Conservation (phyloP, 306 rosid genomes). For the Glycine latifolia region DNA sequence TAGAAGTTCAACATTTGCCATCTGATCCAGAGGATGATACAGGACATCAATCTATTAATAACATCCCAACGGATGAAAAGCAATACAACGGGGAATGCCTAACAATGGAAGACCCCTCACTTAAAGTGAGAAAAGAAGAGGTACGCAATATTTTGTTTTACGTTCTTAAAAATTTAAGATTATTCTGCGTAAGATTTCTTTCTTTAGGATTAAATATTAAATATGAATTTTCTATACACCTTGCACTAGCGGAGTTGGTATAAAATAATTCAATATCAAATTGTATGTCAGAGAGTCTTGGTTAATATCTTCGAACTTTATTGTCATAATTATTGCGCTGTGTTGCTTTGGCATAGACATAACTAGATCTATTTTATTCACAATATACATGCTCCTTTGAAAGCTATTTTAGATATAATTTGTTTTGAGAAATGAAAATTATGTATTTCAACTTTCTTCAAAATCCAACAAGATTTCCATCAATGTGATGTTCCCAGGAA, state of each 20-base stretch:
- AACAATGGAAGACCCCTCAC: conserved; percentile 51
- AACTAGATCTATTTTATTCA: too few species aligned
- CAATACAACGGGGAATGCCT: conserved; percentile 45
- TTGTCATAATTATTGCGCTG: conserved; percentile 14
- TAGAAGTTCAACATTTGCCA: conserved; percentile 52
- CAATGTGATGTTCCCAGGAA: not conserved
- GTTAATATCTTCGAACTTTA: conserved; percentile 30
- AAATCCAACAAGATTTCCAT: not conserved
- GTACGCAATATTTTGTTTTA: conserved; percentile 54
- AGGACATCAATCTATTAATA: conserved; percentile 29
- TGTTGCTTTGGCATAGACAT: conserved; percentile 14
- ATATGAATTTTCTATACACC: conserved; percentile 13
- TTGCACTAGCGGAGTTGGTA: conserved; percentile 25
- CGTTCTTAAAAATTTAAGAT: conserved; percentile 22
- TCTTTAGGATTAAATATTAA: not conserved
- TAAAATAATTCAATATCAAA: conserved; percentile 29
- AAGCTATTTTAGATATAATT: not conserved
- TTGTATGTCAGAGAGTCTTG: not conserved
- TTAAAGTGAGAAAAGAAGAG: conserved; percentile 56
- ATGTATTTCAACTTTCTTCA: conserved; percentile 22
- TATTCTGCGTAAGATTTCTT: conserved; percentile 4
- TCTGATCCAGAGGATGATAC: conserved; percentile 45
- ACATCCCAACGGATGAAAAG: conserved; percentile 46
- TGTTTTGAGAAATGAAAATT: conserved; percentile 12
- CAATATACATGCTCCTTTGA: too few species aligned